Evolutionary conservation across 139 green algal genomes (phyloP).

Genomic region (Auxenochlorella pyrenoidosa): DNA sequence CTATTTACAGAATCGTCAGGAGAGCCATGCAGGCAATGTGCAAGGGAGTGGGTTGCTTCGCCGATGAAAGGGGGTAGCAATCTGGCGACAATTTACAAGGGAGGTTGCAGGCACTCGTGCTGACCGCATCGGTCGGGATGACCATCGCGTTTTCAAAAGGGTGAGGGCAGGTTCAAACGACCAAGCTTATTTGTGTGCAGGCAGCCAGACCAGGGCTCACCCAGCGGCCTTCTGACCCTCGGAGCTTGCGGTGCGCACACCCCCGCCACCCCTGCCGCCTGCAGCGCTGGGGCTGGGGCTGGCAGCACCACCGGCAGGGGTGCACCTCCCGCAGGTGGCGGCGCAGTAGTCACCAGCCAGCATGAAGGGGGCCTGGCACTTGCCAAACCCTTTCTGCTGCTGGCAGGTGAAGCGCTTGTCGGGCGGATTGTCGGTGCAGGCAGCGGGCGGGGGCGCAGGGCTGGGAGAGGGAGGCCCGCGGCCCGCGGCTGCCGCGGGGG

Average conservation of each 20-base stretch:
- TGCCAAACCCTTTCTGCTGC: slow-evolving; percentile 47
- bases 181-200: too few species aligned
- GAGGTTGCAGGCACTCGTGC: too few species aligned
- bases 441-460: neutral
- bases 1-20: too few species aligned
- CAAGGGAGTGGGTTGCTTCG: too few species aligned
- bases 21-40: too few species aligned
- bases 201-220: too few species aligned
- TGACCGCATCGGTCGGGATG: too few species aligned
- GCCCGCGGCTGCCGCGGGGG: neutral
- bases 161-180: too few species aligned
- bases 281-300: neutral
- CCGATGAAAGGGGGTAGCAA: too few species aligned
- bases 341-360: slow-evolving; percentile 28
- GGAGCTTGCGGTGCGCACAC: neutral
- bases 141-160: too few species aligned
- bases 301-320: neutral
- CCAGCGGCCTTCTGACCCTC: too few species aligned
- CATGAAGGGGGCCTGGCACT: slow-evolving; percentile 43
- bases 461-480: neutral
- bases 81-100: neutral
- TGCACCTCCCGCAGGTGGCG: slow-evolving; percentile 34
- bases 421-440: slow-evolving; percentile 33
- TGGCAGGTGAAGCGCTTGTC: slow-evolving; percentile 44
- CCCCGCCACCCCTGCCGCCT: neutral